phyloP scores from a whole-genome alignment of 2,329 filamentous ascomycete species.

The Falciphora oryzae region DNA sequence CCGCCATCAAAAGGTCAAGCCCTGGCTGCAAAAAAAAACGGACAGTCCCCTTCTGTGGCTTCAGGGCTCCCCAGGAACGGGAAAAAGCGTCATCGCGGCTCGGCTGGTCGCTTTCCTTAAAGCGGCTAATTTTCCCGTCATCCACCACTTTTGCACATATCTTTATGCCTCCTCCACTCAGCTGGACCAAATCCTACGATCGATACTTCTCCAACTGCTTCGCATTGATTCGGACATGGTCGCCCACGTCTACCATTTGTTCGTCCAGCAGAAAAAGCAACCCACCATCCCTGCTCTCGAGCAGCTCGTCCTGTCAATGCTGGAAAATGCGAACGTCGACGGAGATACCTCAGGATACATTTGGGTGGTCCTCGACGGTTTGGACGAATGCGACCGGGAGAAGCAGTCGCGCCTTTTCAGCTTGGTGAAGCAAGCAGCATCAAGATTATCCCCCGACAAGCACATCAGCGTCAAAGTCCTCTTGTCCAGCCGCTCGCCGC shows the following conservation, averaged over 20 bases:
- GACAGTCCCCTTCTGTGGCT: constrained; percentile 24
- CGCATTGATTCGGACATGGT: constrained; percentile 20
- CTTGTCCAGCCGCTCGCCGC: constrained; percentile 20
- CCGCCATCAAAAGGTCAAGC: constrained; percentile 20
- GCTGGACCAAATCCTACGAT: constrained; percentile 27
- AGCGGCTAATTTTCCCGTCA: constrained; percentile 15
- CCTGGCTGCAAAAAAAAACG: constrained; percentile 20
- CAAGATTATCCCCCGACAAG: not conserved
- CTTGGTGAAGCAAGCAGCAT: constrained; percentile 16
- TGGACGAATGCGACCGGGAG: constrained; percentile 19
- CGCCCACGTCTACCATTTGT: constrained; percentile 21
- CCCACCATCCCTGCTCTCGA: constrained; percentile 19
- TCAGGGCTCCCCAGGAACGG: constrained; percentile 28
- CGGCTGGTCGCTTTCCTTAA: constrained; percentile 26
- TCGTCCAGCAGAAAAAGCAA: constrained; percentile 18
- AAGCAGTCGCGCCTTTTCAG: constrained; percentile 14
- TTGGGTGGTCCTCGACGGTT: constrained; percentile 24
- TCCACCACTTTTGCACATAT: constrained; percentile 30
- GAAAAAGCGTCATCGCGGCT: constrained; percentile 29
- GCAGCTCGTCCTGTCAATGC: constrained; percentile 16
- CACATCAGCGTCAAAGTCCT: constrained; percentile 22
- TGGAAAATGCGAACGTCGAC: constrained; percentile 12
- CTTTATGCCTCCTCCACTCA: constrained; percentile 24
- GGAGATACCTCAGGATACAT: constrained; percentile 12
- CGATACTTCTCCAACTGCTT: constrained; percentile 26